Conservation (phyloP, 2,329 filamentous ascomycete species). For the Orbilia oligospora region DNA sequence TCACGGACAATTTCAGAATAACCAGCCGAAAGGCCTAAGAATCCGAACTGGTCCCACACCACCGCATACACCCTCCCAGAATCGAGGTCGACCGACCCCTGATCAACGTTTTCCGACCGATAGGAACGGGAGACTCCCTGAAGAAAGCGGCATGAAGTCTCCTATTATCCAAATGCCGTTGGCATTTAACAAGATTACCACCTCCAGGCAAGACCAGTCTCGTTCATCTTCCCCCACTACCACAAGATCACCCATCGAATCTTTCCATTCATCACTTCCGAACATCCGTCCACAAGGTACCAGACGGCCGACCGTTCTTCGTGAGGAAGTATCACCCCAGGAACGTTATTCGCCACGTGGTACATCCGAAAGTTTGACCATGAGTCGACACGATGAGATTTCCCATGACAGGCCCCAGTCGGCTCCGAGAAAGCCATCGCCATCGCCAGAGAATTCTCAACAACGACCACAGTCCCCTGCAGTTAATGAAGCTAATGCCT, state of each 20-base stretch:
- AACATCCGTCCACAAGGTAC: constrained; percentile 39
- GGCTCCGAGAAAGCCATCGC: constrained; percentile 38
- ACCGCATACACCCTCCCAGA: constrained; percentile 56
- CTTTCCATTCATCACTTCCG: constrained; percentile 52
- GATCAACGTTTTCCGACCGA: constrained; percentile 56
- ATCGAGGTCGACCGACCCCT: constrained; percentile 44
- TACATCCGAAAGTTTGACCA: constrained; percentile 41
- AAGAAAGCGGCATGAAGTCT: constrained; percentile 56
- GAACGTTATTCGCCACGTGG: constrained; percentile 44
- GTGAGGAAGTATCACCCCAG: constrained; percentile 47
- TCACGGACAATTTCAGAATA: constrained; percentile 56
- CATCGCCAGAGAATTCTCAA: constrained; percentile 36
- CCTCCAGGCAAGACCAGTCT: constrained; percentile 56
- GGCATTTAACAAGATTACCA: constrained; percentile 60
- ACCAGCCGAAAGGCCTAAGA: constrained; percentile 56
- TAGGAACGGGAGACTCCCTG: constrained; percentile 52
- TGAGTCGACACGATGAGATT: constrained; percentile 46
- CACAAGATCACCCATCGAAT: constrained; percentile 52
- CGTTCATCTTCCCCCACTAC: constrained; percentile 57
- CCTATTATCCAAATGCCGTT: constrained; percentile 61
- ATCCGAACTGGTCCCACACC: constrained; percentile 59
- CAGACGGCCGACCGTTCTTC: constrained; percentile 58
- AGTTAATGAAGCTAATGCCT: constrained; percentile 38
- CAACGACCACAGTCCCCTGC: constrained; percentile 49
- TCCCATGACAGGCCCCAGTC: constrained; percentile 28